These are phyloP conservation scores for Phyllosticta paracitricarpa DNA, from an alignment of 2,329 filamentous ascomycete species.

Conservation along the genomic window DNA sequence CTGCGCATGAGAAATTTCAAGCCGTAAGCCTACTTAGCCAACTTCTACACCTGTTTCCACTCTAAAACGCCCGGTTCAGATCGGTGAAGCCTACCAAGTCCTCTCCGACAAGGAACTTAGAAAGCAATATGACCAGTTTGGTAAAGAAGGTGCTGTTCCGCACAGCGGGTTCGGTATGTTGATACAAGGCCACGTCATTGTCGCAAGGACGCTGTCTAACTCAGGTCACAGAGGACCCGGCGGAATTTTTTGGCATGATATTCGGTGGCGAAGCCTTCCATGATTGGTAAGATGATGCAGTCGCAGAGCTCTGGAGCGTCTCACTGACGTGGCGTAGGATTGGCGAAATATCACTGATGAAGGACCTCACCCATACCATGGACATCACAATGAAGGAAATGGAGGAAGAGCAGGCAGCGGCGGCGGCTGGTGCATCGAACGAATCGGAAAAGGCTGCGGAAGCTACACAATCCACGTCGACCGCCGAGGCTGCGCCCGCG, in stretches of 20 bases:
- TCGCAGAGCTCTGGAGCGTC: not conserved
- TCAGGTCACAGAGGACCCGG: slow-evolving; percentile 61
- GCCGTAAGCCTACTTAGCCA: slow-evolving; percentile 43
- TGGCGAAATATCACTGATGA: slow-evolving; percentile 96
- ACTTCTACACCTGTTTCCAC: slow-evolving; percentile 1
- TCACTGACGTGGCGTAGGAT: slow-evolving; percentile 42
- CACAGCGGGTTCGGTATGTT: slow-evolving; percentile 71
- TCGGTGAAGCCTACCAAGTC: slow-evolving; percentile 66
- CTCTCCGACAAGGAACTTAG: slow-evolving; percentile 80
- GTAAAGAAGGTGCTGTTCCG: slow-evolving; percentile 88
- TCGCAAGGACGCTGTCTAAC: not conserved
- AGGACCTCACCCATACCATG: slow-evolving; percentile 96
- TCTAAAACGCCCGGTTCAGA: slow-evolving; percentile 30
- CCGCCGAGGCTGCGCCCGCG: slow-evolving; percentile 10
- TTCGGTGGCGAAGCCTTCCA: slow-evolving; percentile 94
- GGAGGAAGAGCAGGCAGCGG: slow-evolving; percentile 55
- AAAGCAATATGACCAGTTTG: slow-evolving; percentile 90
- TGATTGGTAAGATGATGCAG: slow-evolving; percentile 49
- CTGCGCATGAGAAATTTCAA: slow-evolving; percentile 90
- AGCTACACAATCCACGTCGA: slow-evolving; percentile 16
- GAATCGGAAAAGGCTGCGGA: slow-evolving; percentile 32
- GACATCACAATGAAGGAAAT: slow-evolving; percentile 83
- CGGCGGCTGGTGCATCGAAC: slow-evolving; percentile 42
- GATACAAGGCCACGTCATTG: not conserved
- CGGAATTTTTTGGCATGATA: slow-evolving; percentile 97